Base-by-base conservation (phyloP, 78 protist species). In the Speleostelium caveatum region DNA sequence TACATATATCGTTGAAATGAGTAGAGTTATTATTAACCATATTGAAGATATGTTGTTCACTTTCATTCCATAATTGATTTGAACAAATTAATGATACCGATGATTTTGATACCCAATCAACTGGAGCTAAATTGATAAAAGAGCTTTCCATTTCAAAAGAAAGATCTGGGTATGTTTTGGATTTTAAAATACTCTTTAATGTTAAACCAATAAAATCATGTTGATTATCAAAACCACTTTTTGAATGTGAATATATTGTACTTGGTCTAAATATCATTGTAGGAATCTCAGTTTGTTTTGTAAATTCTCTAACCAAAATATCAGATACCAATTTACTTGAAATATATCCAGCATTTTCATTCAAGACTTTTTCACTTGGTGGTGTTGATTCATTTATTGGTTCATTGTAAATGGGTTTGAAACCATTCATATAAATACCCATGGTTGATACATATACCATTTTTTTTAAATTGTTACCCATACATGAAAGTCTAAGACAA, bases 41-140 rank as follows among this genome's bases (percentile, higher is more conserved):
- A 10, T 45, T 45, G 10, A 45, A 45, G 6, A 45, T 45, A 6
- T 45, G 6, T 45, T 6, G 10, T 45, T 45, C 53, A 10, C 10
- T 10, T 14, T 14, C n/a, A 14, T 45, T 6, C 53, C 53, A 45
- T 14, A 14, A 45, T 10, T 45, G n/a, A 45, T 45, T 6, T 14
- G 6, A 10, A 45, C n/a, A 45, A 14, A 45, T 10, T 45, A 58
- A 58, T 16, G 63, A 58, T n/a, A 14, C 45, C 16, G 60, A 36
- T 28, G 69, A 56, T 0, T 24, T 42, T 35, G 85, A n/a, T 3
- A 60, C 69, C 85, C 85, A 75, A 60, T 75, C 85, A 1, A 75
- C 94, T 39, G 69, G 73, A 12, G 95, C 66, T 32, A 93, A 86
- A 28, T 73, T 69, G 38, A 87, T 86, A 61, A 87, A 87, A 5